These are phyloP conservation scores for Trametes punicea DNA, from an alignment of 768 basidiomycete species.

Conservation along the genomic window DNA sequence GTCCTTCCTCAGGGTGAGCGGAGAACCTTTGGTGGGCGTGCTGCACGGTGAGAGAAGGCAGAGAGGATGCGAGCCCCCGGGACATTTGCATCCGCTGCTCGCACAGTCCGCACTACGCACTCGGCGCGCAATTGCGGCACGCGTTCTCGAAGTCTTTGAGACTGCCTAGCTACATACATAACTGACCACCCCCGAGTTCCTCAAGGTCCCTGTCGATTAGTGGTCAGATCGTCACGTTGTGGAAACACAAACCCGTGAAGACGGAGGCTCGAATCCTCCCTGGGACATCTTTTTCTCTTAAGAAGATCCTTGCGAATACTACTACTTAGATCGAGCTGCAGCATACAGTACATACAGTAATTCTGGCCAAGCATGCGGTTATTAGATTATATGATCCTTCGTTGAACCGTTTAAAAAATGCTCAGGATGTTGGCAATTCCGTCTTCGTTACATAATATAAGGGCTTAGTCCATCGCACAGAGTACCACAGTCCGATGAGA, in stretches of 20 bases:
- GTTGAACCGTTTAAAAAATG: no score
- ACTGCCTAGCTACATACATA: no score
- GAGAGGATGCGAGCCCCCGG: neutral
- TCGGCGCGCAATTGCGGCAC: constrained; percentile 6
- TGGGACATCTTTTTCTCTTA: constrained; percentile 6
- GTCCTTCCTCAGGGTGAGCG: neutral
- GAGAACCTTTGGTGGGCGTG: neutral
- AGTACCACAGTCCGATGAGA: no score
- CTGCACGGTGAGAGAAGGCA: neutral
- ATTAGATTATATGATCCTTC: no score
- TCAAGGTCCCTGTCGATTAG: constrained; percentile 13
- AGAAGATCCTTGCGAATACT: no score
- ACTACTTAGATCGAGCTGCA: no score
- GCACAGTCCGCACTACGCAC: no score
- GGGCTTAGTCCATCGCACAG: no score
- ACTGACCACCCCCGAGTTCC: neutral
- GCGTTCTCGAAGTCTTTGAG: neutral
- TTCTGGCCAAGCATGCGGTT: no score
- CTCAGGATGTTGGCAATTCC: no score
- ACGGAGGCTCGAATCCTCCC: constrained; percentile 16
- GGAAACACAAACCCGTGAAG: constrained; percentile 4
- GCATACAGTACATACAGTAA: no score
- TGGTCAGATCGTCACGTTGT: constrained; percentile 16
- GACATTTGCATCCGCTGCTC: constrained; percentile 8
- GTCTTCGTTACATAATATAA: no score